Evolutionary conservation across 345 rosid genomes (phyloP), one percentile per base, ranked within the genome.

Genomic region (Citrus sp.): DNA sequence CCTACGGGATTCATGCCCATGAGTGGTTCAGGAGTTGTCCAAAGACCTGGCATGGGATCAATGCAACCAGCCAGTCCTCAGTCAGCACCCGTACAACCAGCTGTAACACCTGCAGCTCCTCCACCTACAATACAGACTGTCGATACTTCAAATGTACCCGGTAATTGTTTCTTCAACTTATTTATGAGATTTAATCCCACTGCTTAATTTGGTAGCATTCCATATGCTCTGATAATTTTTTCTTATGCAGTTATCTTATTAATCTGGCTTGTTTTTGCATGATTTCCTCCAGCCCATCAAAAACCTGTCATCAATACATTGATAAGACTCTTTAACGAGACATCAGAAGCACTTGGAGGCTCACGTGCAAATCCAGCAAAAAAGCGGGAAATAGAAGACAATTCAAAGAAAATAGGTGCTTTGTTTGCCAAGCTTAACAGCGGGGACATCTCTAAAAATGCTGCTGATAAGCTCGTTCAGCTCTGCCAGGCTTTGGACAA

Each of bases 301-400:
- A 93, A 82, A 81, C 87, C 93, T 76, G 92, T 94, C 75, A 84
- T 93, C 74, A 77, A 85, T 69, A 93, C 98, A 37, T 81, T 97
- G 89, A 89, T 94, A 24, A 91, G 98, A 88, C 94, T 97, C n/a
- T 97, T 87, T 83, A 89, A 87, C 16, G 98, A 97, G 97, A 94
- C 99, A 78, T 89, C 98, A 40, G 97, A 94, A 81, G 97, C 97
- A 69, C 77, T 91, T 82, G 99, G 99, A 77, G 99, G 98, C 28
- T 63, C 94, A 59, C 98, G 96, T 80, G 98, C 98, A 80, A 93
- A 91, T 83, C 90, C 93, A n/a, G 88, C 89, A 18, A 92, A 85
- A 87, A 94, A 90, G 85, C 97, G 98, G 21, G 98, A 97, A 89
- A 97, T 94, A 78, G 99, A 94, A 82, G 99, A 97, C 77, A 94